These are phyloP conservation scores for Sclerotinia spermophila DNA, from an alignment of 2,329 filamentous ascomycete genomes.

Conservation along the genomic window DNA sequence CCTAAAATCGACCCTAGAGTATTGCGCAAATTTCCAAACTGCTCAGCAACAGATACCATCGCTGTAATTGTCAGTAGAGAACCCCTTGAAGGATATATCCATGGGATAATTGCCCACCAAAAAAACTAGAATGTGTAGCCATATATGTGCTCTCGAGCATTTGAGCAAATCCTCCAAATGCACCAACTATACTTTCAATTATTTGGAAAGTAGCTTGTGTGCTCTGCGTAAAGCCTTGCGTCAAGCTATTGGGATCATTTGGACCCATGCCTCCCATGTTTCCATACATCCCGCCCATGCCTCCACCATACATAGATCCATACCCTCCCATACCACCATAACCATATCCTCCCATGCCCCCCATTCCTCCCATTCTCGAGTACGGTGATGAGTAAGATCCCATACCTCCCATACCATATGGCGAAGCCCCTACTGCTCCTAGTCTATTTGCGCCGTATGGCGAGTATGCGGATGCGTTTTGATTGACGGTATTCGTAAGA, in stretches of 20 bases:
- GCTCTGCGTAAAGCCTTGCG: constrained; percentile 91
- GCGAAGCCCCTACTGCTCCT: constrained; percentile 47
- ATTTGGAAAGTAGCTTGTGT: constrained; percentile 97
- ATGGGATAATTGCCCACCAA: constrained; percentile 59
- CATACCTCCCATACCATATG: constrained; percentile 43
- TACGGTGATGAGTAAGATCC: constrained; percentile 35
- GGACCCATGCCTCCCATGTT: constrained; percentile 57
- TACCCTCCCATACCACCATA: constrained; percentile 44
- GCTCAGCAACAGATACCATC: constrained; percentile 97
- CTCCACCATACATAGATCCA: constrained; percentile 35
- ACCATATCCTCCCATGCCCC: constrained; percentile 37
- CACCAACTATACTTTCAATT: constrained; percentile 93
- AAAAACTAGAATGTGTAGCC: constrained; percentile 98
- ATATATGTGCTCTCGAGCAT: constrained; percentile 99
- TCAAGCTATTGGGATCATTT: constrained; percentile 89
- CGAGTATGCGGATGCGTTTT: constrained; percentile 82
- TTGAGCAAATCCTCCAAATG: constrained; percentile 96
- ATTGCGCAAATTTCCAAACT: constrained; percentile 89
- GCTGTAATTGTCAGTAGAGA: constrained; percentile 49
- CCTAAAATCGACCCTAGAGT: constrained; percentile 90
- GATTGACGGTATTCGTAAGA: constrained; percentile 76
- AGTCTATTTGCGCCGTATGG: constrained; percentile 54
- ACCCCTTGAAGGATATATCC: neutral
- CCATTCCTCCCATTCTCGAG: constrained; percentile 26
- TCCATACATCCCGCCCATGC: constrained; percentile 39